Evolutionary conservation across 2,329 filamentous ascomycete genomes (phyloP).

Genomic region (Alternaria dauci): DNA sequence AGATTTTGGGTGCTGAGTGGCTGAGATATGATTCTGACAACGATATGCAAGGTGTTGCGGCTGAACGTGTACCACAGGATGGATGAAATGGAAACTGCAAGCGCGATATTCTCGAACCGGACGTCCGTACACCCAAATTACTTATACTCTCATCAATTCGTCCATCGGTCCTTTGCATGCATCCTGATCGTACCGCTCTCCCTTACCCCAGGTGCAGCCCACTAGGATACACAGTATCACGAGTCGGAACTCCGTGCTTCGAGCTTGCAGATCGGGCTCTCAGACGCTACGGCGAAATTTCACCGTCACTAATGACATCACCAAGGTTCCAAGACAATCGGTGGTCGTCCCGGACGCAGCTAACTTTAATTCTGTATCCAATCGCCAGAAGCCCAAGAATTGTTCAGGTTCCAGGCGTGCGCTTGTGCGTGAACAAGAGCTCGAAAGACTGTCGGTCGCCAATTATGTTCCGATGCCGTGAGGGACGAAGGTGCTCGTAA

Average conservation of each 20-base stretch:
- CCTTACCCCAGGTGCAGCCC: neutral
- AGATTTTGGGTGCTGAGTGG: neutral
- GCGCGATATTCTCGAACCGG: neutral
- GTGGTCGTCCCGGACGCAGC: neutral
- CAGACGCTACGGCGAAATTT: conserved; percentile 3
- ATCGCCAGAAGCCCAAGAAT: too few relatives aligned
- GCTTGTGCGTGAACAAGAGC: neutral
- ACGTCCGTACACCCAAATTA: neutral
- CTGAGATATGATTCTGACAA: neutral
- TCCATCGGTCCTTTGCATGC: conserved; percentile 4
- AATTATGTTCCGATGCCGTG: neutral
- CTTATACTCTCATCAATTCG: neutral
- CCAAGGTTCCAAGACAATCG: neutral
- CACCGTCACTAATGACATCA: neutral
- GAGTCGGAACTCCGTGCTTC: conserved; percentile 2
- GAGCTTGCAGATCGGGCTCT: neutral
- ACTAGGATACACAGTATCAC: neutral
- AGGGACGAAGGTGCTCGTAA: neutral
- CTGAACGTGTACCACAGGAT: neutral
- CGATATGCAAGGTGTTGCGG: neutral
- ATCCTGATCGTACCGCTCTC: neutral
- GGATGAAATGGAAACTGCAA: neutral
- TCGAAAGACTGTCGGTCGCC: neutral
- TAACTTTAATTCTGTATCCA: neutral
- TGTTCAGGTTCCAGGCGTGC: neutral